Base-by-base conservation (phyloP, 139 green algal genomes). In the Auxenochlorella pyrenoidosa region DNA sequence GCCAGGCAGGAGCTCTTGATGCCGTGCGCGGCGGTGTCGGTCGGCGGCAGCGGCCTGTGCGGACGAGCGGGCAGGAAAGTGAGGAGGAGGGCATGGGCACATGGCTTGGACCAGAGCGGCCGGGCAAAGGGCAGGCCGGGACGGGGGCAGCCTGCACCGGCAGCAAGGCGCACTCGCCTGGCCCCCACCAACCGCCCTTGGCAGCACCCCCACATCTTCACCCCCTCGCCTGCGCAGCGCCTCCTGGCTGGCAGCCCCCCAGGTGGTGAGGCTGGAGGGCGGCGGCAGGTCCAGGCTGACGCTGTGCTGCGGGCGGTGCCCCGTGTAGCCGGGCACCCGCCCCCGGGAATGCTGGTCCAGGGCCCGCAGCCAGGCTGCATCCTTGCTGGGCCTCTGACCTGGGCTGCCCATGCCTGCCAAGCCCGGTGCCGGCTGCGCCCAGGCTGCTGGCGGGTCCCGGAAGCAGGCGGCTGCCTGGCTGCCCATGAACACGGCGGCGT, bases 271-370 rank as follows among this genome's bases (percentile, higher is more conserved):
- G 5, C 32, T 77, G 72, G 38, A 68, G 54, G 84, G 84, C 30
- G 84, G 51, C 41, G 84, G 73, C 75, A 51, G 79, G 51, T 82
- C 70, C 58, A 89, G 36, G 2, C 40, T 70, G 24, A 88, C 90
- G 58, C 88, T 90, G 58, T 87, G 51, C 40, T 38, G 63, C 26
- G 90, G 78, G 36, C 70, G 83, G 90, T 87, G 88, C 22, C 83
- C 84, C 5, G 82, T 91, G 90, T 88, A 92, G 36, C 89, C 88
- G 0, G 90, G 90, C 60, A 91, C 22, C 26, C 82, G 66, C n/a
- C 73, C 80, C 28, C 79, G 89, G 0, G 83, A 87, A 86, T 93
- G 91, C 89, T 93, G 90, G 72, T 93, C 89, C 22, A 91, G 73
- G 0, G 75, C 28, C 36, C 65, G 86, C 40, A 91, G 71, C 43